A percentile compares a stretch with the other conserved stretches of the same genome.
Conservation (phyloP, 495 filamentous ascomycete genomes). For the Lepraria neglecta region DNA sequence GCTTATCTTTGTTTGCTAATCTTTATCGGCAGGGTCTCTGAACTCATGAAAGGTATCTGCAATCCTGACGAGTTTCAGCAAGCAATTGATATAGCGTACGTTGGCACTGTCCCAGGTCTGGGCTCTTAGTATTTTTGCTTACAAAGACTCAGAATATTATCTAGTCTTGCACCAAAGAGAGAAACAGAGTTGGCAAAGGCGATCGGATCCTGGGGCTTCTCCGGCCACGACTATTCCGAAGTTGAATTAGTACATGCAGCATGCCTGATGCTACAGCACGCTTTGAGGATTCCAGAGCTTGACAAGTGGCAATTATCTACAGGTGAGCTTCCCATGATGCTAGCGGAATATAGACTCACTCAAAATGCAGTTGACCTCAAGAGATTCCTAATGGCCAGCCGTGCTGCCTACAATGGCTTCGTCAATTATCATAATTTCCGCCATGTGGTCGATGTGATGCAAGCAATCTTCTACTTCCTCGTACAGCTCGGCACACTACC, state of each 20-base stretch:
- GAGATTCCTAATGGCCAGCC: slow-evolving; percentile 74
- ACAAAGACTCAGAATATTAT: slow-evolving; percentile 13
- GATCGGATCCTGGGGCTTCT: slow-evolving; percentile 80
- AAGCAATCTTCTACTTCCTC: slow-evolving; percentile 90
- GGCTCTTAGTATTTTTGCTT: background rate
- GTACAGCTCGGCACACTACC: slow-evolving; percentile 73
- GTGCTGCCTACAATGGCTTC: slow-evolving; percentile 84
- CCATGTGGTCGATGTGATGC: slow-evolving; percentile 91
- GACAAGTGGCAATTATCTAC: slow-evolving; percentile 67
- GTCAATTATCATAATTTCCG: slow-evolving; percentile 99
- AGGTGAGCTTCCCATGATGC: slow-evolving; percentile 46
- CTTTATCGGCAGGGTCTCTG: slow-evolving; percentile 56
- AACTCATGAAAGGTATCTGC: slow-evolving; percentile 87
- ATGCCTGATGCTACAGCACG: slow-evolving; percentile 80
- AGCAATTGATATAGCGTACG: slow-evolving; percentile 39
- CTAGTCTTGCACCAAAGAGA: slow-evolving; percentile 42
- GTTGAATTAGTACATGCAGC: slow-evolving; percentile 81
- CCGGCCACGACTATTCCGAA: slow-evolving; percentile 79
- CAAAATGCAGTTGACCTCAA: slow-evolving; percentile 54
- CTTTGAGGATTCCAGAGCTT: slow-evolving; percentile 72
- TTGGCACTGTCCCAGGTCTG: background rate
- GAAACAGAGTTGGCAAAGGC: slow-evolving; percentile 58
- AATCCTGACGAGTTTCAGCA: slow-evolving; percentile 57
- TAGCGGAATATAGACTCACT: background rate
- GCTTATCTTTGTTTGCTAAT: slow-evolving; percentile 20